These are phyloP conservation scores for Aristolochia contorta DNA, from an alignment of 164 flowering plant genomes.

Conservation along the genomic window DNA sequence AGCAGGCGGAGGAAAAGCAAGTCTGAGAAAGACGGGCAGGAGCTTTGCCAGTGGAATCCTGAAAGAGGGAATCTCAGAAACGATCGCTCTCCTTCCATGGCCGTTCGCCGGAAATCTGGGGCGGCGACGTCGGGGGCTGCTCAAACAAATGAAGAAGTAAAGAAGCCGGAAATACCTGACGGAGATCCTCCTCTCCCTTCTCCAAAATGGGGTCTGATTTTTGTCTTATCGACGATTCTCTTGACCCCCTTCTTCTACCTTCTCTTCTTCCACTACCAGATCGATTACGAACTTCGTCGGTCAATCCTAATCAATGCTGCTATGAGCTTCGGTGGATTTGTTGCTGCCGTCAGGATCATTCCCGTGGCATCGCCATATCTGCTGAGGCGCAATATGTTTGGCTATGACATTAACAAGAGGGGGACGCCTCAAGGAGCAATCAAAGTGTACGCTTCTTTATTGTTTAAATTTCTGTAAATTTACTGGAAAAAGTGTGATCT, in stretches of 20 bases:
- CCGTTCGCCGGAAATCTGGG: too few species aligned
- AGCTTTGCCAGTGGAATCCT: too few species aligned
- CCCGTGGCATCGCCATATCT: conserved; percentile 77
- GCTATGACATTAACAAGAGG: conserved; percentile 81
- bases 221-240: conserved; percentile 27
- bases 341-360: conserved; percentile 43
- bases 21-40: too few species aligned
- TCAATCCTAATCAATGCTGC: conserved; percentile 58
- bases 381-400: conserved; percentile 56
- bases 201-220: conserved; percentile 30
- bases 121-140: too few species aligned
- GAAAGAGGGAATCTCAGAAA: too few species aligned
- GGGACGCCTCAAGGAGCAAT: conserved; percentile 77
- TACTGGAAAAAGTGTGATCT: too few species aligned
- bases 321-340: conserved; percentile 58
- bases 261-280: conserved; percentile 43
- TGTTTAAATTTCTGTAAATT: too few species aligned
- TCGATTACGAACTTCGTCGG: conserved; percentile 45
- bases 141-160: too few species aligned
- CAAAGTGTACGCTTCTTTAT: conserved; percentile 44
- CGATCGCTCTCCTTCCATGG: too few species aligned
- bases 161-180: background rate
- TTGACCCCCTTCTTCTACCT: conserved; percentile 47
- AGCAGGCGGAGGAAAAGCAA: too few species aligned
- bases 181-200: conserved; percentile 38